phyloP scores from a whole-genome alignment of 352 stramenopile genomes.

The Porosira glacialis region DNA sequence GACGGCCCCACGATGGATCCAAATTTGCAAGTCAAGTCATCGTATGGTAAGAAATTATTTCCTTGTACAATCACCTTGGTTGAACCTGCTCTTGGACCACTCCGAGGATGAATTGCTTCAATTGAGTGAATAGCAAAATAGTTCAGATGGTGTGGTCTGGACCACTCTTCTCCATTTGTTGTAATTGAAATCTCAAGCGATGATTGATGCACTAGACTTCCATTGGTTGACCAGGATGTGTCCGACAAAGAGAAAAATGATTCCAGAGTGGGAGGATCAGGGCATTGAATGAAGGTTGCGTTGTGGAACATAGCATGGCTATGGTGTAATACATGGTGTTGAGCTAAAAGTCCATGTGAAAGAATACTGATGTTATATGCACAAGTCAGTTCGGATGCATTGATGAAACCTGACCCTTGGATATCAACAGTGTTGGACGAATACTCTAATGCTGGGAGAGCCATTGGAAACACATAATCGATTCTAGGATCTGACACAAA shows the following conservation, averaged over 20 bases:
- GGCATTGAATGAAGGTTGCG: constrained; percentile 25
- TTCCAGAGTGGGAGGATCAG: constrained; percentile 13
- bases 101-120: constrained; percentile 16
- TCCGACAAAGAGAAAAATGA: constrained; percentile 21
- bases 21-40: constrained; percentile 18
- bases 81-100: constrained; percentile 17
- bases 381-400: constrained; percentile 14
- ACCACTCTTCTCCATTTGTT: constrained; percentile 11
- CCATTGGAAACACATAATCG: constrained; percentile 14
- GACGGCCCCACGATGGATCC: constrained; percentile 11
- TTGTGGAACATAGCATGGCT: constrained; percentile 23
- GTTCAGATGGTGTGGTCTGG: constrained; percentile 4
- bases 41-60: constrained; percentile 24
- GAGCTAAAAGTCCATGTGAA: constrained; percentile 7
- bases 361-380: constrained; percentile 16
- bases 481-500: constrained; percentile 17
- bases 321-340: background rate
- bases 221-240: constrained; percentile 23
- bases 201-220: constrained; percentile 13
- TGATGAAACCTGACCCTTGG: constrained; percentile 12
- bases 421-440: constrained; percentile 11
- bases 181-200: constrained; percentile 21
- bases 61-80: constrained; percentile 31
- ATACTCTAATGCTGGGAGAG: constrained; percentile 21
- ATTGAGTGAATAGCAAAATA: constrained; percentile 13